Conservation (phyloP, 805 yeast genomes). For the Candida tammaniensis region DNA sequence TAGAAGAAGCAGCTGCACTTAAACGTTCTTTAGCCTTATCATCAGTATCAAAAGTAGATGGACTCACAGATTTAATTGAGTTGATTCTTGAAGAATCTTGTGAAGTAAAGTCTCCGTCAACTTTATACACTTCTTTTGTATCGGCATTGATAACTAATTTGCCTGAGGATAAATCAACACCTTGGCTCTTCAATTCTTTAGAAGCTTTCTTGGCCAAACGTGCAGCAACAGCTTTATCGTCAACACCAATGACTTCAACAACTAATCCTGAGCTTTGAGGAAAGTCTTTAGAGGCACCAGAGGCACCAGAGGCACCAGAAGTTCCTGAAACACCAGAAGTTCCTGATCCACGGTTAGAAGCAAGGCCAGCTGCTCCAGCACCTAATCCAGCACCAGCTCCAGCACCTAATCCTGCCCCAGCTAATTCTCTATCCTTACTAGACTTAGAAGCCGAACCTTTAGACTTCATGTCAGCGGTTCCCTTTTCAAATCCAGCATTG, state of each 20-base stretch:
- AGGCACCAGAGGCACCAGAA: constrained; percentile 4
- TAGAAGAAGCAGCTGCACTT: constrained; percentile 3
- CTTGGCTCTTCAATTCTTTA: constrained; percentile 25
- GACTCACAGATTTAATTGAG: no score
- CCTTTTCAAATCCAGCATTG: constrained; percentile 10
- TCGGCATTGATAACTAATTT: constrained; percentile 33
- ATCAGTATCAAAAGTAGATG: background rate
- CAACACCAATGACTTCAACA: constrained; percentile 36
- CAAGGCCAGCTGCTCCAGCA: constrained; percentile 6
- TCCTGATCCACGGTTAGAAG: background rate
- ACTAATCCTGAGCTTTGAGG: constrained; percentile 10
- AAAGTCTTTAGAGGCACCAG: constrained; percentile 10
- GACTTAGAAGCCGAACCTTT: background rate
- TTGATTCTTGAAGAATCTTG: constrained; percentile 1
- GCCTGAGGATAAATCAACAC: constrained; percentile 31
- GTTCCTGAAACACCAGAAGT: constrained; percentile 3
- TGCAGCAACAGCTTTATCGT: constrained; percentile 27
- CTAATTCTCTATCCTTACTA: background rate
- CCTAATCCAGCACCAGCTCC: constrained; percentile 9
- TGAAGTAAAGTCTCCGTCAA: constrained; percentile 10
- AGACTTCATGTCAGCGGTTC: background rate
- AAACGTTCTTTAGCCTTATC: constrained; percentile 4
- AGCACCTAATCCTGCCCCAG: constrained; percentile 1
- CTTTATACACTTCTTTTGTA: constrained; percentile 30
- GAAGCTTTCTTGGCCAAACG: constrained; percentile 31